Percentiles rank a stretch among this genome's conserved stretches.
These are phyloP conservation scores for Keqinozyma sinolaborantium DNA, from an alignment of 1,139 yeast species.

Conservation along the genomic window DNA sequence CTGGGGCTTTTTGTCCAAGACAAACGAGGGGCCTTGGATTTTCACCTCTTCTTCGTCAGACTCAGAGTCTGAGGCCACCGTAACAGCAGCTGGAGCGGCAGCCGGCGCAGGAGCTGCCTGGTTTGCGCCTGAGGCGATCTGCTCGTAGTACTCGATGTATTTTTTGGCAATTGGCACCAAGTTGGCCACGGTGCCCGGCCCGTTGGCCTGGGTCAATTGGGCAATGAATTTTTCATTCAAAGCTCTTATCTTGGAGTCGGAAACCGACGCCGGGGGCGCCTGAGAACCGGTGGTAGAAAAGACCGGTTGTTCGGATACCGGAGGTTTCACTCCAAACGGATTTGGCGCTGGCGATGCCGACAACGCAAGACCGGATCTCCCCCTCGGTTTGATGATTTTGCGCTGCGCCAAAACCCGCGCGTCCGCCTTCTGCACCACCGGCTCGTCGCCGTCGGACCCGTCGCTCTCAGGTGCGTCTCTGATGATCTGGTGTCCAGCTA, in stretches of 20 bases:
- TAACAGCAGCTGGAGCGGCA: conserved; percentile 10
- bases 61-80: conserved; percentile 35
- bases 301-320: neutral
- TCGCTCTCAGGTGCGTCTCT: conserved; percentile 36
- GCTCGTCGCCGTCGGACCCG: conserved; percentile 32
- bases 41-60: conserved; percentile 38
- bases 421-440: conserved; percentile 47
- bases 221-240: conserved; percentile 63
- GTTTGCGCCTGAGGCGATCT: conserved; percentile 25
- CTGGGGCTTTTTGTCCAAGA: conserved; percentile 49
- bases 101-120: conserved; percentile 5
- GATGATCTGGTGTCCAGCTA: conserved; percentile 58
- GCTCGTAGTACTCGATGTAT: conserved; percentile 54
- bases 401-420: conserved; percentile 63
- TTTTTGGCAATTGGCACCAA: conserved; percentile 55
- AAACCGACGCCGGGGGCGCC: conserved; percentile 11
- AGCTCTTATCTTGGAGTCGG: conserved; percentile 52
- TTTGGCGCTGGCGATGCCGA: conserved; percentile 3
- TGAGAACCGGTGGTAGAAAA: conserved; percentile 1
- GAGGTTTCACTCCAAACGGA: neutral
- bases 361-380: conserved; percentile 11
- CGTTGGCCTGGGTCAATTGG: conserved; percentile 41
- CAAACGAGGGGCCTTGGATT: conserved; percentile 65
- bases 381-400: conserved; percentile 61
- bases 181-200: conserved; percentile 51